Percentiles rank a stretch among this genome's conserved stretches.
Evolutionary conservation across 495 filamentous ascomycete genomes (phyloP).

Genomic region (Extremus antarcticus): DNA sequence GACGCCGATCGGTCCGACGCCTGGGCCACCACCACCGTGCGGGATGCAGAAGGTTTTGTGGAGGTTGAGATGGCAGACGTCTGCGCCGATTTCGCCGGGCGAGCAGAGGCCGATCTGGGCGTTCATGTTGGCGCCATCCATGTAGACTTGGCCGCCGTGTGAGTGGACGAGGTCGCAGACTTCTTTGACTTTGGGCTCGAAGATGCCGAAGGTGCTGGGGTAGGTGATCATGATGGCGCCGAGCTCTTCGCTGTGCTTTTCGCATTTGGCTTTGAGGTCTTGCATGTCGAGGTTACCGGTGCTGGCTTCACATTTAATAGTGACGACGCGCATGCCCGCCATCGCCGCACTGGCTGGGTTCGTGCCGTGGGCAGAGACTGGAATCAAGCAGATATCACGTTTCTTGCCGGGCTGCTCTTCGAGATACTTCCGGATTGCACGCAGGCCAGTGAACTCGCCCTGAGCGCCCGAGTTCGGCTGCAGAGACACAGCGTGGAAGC

Average conservation of each 20-base stretch:
- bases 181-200: conserved; percentile 81
- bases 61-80: conserved; percentile 95
- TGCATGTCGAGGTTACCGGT: conserved; percentile 84
- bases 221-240: conserved; percentile 98
- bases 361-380: conserved; percentile 92
- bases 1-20: conserved; percentile 91
- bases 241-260: conserved; percentile 74
- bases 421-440: conserved; percentile 80
- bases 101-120: conserved; percentile 96
- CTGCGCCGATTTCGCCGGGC: conserved; percentile 91
- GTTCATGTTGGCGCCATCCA: conserved; percentile 99
- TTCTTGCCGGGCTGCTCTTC: conserved; percentile 49
- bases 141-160: conserved; percentile 91
- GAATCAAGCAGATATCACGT: conserved; percentile 91
- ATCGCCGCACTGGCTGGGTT: conserved; percentile 95
- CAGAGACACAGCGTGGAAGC: conserved; percentile 78
- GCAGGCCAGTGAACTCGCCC: conserved; percentile 91
- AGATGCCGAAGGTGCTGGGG: conserved; percentile 93
- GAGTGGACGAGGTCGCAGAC: conserved; percentile 78
- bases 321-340: conserved; percentile 94
- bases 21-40: conserved; percentile 90
- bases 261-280: conserved; percentile 78
- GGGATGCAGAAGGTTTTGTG: conserved; percentile 99
- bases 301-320: conserved; percentile 79
- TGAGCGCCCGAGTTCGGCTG: conserved; percentile 97